Evolutionary conservation across 768 basidiomycete species (phyloP).

Genomic region (Panus rudis): DNA sequence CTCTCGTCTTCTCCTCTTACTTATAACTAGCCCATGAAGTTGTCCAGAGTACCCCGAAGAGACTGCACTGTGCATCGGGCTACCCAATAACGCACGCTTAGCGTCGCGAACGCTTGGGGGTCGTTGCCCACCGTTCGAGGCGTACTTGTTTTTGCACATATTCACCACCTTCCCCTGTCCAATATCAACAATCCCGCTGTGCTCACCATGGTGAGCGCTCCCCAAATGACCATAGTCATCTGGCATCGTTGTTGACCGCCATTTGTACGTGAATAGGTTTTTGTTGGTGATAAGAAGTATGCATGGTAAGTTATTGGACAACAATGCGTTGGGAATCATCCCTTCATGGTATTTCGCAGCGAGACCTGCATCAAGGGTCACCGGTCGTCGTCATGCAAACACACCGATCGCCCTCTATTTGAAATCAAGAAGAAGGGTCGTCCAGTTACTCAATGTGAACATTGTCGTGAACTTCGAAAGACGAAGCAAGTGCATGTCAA

Average conservation of each 20-base stretch:
- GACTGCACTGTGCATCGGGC: too few relatives aligned
- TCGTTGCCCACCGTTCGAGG: slow-evolving; percentile 24
- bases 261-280: slow-evolving; percentile 42
- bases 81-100: slow-evolving; percentile 47
- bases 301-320: slow-evolving; percentile 51
- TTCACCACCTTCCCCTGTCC: not conserved
- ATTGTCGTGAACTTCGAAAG: slow-evolving; percentile 31
- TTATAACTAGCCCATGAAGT: too few relatives aligned
- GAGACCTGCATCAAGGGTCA: slow-evolving; percentile 95
- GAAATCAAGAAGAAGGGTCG: slow-evolving; percentile 68
- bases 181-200: slow-evolving; percentile 10
- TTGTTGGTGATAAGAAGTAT: slow-evolving; percentile 73
- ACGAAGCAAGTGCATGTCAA: slow-evolving; percentile 35
- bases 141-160: too few relatives aligned
- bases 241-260: not conserved
- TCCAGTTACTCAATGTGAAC: slow-evolving; percentile 46
- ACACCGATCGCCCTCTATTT: slow-evolving; percentile 81
- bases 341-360: slow-evolving; percentile 31
- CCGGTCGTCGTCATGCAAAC: slow-evolving; percentile 82
- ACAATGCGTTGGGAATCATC: not conserved
- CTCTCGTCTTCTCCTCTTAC: too few relatives aligned
- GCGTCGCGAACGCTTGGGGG: slow-evolving; percentile 49
- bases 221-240: slow-evolving; percentile 1
- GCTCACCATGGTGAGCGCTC: slow-evolving; percentile 36
- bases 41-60: too few relatives aligned